Percentiles rank a stretch among this genome's conserved stretches.
Conservation (phyloP, 2,329 filamentous ascomycete species). For the Akanthomyces lecanii region DNA sequence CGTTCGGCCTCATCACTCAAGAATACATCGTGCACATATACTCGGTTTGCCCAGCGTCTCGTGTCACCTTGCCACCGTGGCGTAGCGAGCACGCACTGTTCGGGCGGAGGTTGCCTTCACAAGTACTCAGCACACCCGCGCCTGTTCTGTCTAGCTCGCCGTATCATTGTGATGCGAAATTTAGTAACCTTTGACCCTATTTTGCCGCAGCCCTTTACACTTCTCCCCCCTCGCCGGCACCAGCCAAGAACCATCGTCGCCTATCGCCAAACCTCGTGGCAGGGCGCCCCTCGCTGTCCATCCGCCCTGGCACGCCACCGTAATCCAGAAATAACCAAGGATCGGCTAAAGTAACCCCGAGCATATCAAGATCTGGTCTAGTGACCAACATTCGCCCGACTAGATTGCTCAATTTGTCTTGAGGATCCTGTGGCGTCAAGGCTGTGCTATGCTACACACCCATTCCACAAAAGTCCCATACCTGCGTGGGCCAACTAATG, state of each 20-base stretch:
- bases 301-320: neutral
- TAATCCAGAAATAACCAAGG: neutral
- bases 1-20: too few species aligned
- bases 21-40: too few species aligned
- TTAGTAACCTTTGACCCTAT: too few species aligned
- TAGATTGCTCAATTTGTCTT: neutral
- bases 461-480: too few species aligned
- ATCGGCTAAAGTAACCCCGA: neutral
- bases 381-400: neutral
- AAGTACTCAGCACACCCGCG: too few species aligned
- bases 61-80: too few species aligned
- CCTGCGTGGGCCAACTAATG: too few species aligned
- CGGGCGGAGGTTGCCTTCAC: too few species aligned
- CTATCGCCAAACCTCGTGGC: neutral
- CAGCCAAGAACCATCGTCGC: neutral
- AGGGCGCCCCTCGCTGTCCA: neutral
- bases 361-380: neutral
- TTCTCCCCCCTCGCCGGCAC: neutral
- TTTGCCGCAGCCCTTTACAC: neutral
- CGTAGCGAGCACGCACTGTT: too few species aligned
- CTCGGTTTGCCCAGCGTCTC: too few species aligned
- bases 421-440: neutral
- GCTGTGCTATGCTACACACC: neutral
- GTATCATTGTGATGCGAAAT: too few species aligned
- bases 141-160: too few species aligned